These are phyloP conservation scores for Apophysomyces ossiformis DNA, from an alignment of 371 early-diverging fungal genomes.

Conservation along the genomic window DNA sequence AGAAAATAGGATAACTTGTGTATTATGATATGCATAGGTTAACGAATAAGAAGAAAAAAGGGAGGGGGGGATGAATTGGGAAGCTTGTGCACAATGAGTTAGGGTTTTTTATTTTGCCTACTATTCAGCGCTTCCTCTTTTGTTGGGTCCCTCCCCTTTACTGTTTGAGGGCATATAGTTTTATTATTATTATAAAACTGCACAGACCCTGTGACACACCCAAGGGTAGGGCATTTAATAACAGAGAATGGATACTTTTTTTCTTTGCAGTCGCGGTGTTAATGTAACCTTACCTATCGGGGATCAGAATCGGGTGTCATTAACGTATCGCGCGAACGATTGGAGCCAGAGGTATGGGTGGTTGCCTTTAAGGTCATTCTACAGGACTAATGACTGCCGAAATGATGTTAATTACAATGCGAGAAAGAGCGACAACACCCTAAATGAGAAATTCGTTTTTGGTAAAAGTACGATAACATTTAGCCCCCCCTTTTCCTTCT, in stretches of 20 bases:
- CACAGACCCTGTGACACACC: conserved; percentile 1
- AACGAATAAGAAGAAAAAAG: not conserved
- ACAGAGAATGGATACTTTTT: not conserved
- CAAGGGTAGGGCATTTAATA: not conserved
- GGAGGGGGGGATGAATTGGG: not conserved
- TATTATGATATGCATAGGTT: not conserved
- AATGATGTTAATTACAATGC: too few species aligned
- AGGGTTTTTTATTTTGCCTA: not conserved
- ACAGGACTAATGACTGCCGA: not conserved
- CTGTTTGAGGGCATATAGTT: not conserved
- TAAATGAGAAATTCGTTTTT: not conserved
- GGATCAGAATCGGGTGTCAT: not conserved
- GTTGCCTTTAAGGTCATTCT: conserved; percentile 6
- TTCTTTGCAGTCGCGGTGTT: not conserved
- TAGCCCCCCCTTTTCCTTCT: too few species aligned
- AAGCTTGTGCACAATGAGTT: conserved; percentile 1
- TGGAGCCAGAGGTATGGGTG: not conserved
- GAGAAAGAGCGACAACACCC: too few species aligned
- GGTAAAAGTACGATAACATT: not conserved
- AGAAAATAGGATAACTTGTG: not conserved
- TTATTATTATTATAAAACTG: not conserved
- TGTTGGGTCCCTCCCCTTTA: not conserved
- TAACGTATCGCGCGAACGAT: not conserved
- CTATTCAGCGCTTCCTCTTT: not conserved
- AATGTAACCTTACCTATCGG: not conserved